Evolutionary conservation across 192 early-diverging fungal species (phyloP), one percentile per base, ranked within the genome.

Genomic region (Coemansia nantahalensis): DNA sequence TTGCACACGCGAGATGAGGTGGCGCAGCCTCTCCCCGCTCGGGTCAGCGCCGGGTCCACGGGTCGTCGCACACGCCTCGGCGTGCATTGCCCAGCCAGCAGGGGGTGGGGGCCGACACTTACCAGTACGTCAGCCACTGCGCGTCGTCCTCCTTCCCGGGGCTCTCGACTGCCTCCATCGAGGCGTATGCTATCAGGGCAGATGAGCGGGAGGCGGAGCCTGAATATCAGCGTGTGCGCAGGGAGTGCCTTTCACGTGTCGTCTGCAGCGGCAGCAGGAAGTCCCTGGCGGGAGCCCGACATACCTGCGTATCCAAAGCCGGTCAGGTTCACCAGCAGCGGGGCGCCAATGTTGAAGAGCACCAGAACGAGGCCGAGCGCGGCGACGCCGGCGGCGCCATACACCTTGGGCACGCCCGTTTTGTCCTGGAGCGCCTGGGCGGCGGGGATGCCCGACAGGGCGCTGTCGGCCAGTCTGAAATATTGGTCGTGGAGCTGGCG

Each of bases 51-150:
- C n/a, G n/a, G n/a, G n/a, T n/a, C n/a, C n/a, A n/a, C n/a, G n/a
- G n/a, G n/a, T n/a, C n/a, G n/a, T n/a, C n/a, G n/a, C n/a, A n/a
- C n/a, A n/a, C n/a, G n/a, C n/a, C n/a, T n/a, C n/a, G n/a, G n/a
- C n/a, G n/a, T n/a, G n/a, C n/a, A n/a, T n/a, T n/a, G n/a, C n/a
- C n/a, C n/a, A n/a, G n/a, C n/a, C n/a, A n/a, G n/a, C n/a, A n/a
- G n/a, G n/a, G n/a, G n/a, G n/a, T n/a, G n/a, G n/a, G n/a, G n/a
- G n/a, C n/a, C n/a, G n/a, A 7, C 26, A 84, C 59, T 62, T 45
- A 45, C 71, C 93, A 95, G 80, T 95, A 95, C 17, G 87, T 89
- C 38, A 94, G 77, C 91, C 92, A 94, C 61, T 94, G 92, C 14
- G 67, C 84, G 59, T 94, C 90, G 64, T 92, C 88, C 6, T 79